Conservation (phyloP, 1,284 basidiomycete species). For the Leccinum huronense region DNA sequence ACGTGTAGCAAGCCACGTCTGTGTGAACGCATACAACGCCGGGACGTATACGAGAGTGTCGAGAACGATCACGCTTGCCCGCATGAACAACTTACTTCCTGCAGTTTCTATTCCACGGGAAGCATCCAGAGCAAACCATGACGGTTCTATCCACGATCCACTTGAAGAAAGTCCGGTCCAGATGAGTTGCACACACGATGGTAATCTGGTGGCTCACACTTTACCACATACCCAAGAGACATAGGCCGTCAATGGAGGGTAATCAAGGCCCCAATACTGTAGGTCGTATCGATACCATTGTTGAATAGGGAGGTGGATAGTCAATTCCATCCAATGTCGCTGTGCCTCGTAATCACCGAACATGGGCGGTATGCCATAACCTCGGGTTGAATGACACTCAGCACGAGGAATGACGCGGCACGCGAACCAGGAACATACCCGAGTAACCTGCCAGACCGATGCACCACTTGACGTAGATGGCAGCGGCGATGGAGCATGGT, state of each 20-base stretch:
- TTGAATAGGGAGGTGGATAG: conserved; percentile 67
- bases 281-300: conserved; percentile 89
- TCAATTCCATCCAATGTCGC: conserved; percentile 92
- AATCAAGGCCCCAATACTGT: conserved; percentile 90
- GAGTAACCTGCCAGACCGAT: conserved; percentile 80
- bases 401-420: neutral
- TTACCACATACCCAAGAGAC: conserved; percentile 78
- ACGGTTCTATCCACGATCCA: conserved; percentile 63
- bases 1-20: conserved; percentile 61
- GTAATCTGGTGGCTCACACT: conserved; percentile 43
- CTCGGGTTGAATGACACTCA: conserved; percentile 38
- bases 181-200: conserved; percentile 2
- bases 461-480: conserved; percentile 62
- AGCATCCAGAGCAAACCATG: conserved; percentile 71
- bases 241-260: conserved; percentile 90
- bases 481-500: conserved; percentile 49
- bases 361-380: conserved; percentile 72
- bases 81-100: conserved; percentile 76
- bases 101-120: conserved; percentile 79
- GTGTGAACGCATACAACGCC: conserved; percentile 62
- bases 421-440: conserved; percentile 47
- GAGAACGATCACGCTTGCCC: conserved; percentile 66
- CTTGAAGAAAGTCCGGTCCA: conserved; percentile 37
- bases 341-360: conserved; percentile 94
- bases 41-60: conserved; percentile 78